phyloP scores from a whole-genome alignment of 805 yeast species.

The Metschnikowia cerradonensis region DNA sequence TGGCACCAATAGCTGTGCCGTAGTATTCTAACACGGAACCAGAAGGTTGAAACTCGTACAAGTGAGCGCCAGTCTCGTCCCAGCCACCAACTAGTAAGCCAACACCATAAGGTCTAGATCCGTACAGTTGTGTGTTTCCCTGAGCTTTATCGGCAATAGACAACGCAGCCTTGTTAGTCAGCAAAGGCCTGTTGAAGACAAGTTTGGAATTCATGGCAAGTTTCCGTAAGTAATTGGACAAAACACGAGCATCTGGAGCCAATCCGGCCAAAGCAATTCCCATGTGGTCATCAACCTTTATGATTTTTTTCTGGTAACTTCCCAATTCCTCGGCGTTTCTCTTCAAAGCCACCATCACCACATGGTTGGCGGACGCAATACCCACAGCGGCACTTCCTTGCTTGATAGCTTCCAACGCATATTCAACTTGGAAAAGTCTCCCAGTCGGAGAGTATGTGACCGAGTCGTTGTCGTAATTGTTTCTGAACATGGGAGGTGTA shows the following conservation, averaged over 20 bases:
- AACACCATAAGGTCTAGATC: slow-evolving; percentile 97
- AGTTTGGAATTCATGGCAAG: slow-evolving; percentile 86
- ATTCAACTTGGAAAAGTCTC: slow-evolving; percentile 78
- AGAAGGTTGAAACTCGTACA: slow-evolving; percentile 92
- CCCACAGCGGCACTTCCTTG: slow-evolving; percentile 99
- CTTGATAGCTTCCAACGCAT: slow-evolving; percentile 88
- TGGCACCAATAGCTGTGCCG: slow-evolving; percentile 96
- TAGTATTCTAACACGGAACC: slow-evolving; percentile 88
- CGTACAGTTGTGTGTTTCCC: slow-evolving; percentile 91
- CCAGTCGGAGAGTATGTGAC: slow-evolving; percentile 97
- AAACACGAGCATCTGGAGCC: slow-evolving; percentile 96
- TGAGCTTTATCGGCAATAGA: slow-evolving; percentile 96
- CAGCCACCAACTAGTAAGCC: slow-evolving; percentile 86
- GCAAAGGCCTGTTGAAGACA: slow-evolving; percentile 81
- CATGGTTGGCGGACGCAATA: slow-evolving; percentile 77
- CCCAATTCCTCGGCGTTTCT: slow-evolving; percentile 97
- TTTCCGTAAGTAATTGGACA: slow-evolving; percentile 83
- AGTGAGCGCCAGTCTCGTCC: slow-evolving; percentile 92
- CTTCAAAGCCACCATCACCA: slow-evolving; percentile 88
- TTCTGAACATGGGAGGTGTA: slow-evolving; percentile 63
- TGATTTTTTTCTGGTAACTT: slow-evolving; percentile 90
- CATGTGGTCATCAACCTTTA: slow-evolving; percentile 87
- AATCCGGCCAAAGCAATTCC: slow-evolving; percentile 96
- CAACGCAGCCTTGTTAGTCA: slow-evolving; percentile 76
- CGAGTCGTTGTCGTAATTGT: slow-evolving; percentile 97